A percentile compares a stretch with the other conserved stretches of the same genome.
Conservation (phyloP, 1,284 basidiomycete species). For the Porphyrellus sp. region DNA sequence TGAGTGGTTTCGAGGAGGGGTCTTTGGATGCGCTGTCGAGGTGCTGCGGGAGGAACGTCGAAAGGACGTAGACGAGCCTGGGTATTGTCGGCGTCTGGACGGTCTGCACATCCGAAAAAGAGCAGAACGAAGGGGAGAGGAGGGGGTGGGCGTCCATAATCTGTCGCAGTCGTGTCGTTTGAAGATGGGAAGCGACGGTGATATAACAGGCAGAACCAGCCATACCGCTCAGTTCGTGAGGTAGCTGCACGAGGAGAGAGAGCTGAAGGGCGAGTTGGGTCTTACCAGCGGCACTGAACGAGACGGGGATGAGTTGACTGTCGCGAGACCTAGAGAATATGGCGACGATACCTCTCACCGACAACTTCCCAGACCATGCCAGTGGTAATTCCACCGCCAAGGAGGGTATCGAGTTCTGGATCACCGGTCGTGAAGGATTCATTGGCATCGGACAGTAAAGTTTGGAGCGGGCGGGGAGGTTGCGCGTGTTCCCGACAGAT, state of each 20-base stretch:
- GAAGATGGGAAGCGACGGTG: conserved; percentile 69
- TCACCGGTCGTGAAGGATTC: conserved; percentile 70
- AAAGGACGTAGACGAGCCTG: conserved; percentile 66
- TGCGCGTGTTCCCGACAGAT: conserved; percentile 43
- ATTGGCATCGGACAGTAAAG: conserved; percentile 35
- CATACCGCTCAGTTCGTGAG: conserved; percentile 48
- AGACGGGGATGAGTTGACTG: conserved; percentile 7
- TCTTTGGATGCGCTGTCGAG: conserved; percentile 39
- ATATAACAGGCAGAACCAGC: conserved; percentile 69
- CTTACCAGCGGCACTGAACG: conserved; percentile 77
- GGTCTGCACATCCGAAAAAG: conserved; percentile 68
- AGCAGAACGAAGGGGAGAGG: conserved; percentile 44
- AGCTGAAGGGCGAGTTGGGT: conserved; percentile 82
- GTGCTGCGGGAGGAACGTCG: conserved; percentile 58
- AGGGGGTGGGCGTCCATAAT: conserved; percentile 51
- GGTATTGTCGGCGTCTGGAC: conserved; percentile 57
- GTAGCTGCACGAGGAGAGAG: conserved; percentile 72
- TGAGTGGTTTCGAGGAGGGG: conserved; percentile 49
- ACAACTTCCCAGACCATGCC: conserved; percentile 81
- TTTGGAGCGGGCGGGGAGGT: conserved; percentile 38
- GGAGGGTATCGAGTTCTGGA: conserved; percentile 53
- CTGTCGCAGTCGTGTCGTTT: conserved; percentile 62
- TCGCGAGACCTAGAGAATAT: not conserved
- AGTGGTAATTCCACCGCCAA: conserved; percentile 74
- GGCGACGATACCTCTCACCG: conserved; percentile 71